Evolutionary conservation across 169 alveolate genomes (phyloP), one percentile per base, ranked within the genome.

Genomic region (Cryptosporidium baileyi): DNA sequence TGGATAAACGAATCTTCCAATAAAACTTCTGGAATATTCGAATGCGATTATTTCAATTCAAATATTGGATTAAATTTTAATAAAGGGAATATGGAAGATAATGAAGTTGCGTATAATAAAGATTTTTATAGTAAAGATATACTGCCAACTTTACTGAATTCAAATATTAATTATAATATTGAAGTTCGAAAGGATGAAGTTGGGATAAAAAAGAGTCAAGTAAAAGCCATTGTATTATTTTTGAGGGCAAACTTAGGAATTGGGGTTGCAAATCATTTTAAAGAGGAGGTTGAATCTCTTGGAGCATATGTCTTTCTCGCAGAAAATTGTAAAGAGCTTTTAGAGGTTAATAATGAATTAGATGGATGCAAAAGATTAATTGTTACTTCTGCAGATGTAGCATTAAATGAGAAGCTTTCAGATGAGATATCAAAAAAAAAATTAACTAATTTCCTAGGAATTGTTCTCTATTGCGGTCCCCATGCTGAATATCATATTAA

Each of bases 341-440:
- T 74, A 4, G 74, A 74, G 15, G 67, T 74, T 24, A 54, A 54
- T 54, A 57, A 57, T 38, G 85, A 74, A 40, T 67, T 74, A 5
- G 85, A 74, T 54, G 85, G 85, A 4, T 74, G 85, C 40, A 74
- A 57, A 40, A 51, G 85, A 30, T 9, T 74, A 36, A 74, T 74
- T 54, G 85, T 74, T 22, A 74, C 85, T 5, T 74, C 85, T 24
- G 85, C 85, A 74, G 85, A 74, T 40, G 63, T 57, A 32, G 85
- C 85, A 24, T 43, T 74, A 9, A 74, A 74, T 43, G 85, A 74
- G 17, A 74, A 51, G 26, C 34, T 74, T 0, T 2, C 85, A 17
- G 85, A 74, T 38, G 67, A 57, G 41, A 54, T 74, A 52, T 54
- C 65, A 36, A 74, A 74, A 40, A 74, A 74, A 34, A 74, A 54